phyloP scores from a whole-genome alignment of 495 filamentous ascomycete species.

The Tetracladium marchalianum region DNA sequence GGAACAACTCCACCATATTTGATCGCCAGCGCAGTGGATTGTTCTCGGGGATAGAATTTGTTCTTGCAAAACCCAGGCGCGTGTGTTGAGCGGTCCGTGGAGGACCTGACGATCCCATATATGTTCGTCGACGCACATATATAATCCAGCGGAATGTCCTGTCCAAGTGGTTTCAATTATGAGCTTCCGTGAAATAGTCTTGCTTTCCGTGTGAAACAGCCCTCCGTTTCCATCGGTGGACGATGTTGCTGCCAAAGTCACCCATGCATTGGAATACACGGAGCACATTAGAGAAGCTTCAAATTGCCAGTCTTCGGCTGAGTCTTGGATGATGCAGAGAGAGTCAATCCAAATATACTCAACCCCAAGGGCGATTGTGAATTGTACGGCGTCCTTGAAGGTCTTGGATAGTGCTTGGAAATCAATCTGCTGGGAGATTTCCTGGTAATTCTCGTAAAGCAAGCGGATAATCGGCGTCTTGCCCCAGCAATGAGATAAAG shows the following conservation, averaged over 20 bases:
- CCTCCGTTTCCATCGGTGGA: neutral
- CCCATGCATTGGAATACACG: slow-evolving; percentile 10
- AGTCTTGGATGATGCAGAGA: slow-evolving; percentile 24
- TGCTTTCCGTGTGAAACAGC: neutral
- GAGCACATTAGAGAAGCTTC: slow-evolving; percentile 19
- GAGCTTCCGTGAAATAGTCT: too few species aligned
- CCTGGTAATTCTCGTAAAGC: neutral
- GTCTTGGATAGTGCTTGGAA: neutral
- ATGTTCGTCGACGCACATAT: too few species aligned
- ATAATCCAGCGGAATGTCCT: too few species aligned
- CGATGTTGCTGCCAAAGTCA: neutral
- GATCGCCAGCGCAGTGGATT: neutral
- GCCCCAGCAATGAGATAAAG: slow-evolving; percentile 1
- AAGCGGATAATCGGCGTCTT: neutral
- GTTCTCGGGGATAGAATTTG: neutral
- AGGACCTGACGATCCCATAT: neutral
- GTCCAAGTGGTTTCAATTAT: too few species aligned
- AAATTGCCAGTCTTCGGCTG: slow-evolving; percentile 15
- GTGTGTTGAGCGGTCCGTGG: slow-evolving; percentile 1
- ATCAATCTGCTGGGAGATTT: neutral
- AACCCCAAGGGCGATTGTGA: neutral
- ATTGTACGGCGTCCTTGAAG: neutral
- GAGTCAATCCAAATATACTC: slow-evolving; percentile 10
- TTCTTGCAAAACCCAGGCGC: slow-evolving; percentile 9
- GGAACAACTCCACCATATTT: slow-evolving; percentile 2